Percentiles rank a stretch among this genome's conserved stretches.
These are phyloP conservation scores for Stephania japonica DNA, from an alignment of 164 flowering plant genomes.

Conservation along the genomic window DNA sequence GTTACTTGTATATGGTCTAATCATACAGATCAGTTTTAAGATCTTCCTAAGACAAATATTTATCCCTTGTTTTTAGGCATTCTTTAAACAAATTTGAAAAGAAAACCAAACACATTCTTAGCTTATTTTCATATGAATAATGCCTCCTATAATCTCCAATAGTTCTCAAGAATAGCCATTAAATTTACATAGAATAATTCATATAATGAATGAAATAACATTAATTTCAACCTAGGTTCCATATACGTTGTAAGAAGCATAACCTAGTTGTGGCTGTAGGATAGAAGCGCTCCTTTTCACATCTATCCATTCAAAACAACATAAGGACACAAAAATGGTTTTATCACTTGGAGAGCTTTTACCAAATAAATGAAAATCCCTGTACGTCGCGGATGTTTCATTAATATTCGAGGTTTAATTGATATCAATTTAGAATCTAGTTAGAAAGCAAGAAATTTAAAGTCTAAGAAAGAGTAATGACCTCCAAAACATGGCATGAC, in stretches of 20 bases:
- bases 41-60: too few relatives aligned
- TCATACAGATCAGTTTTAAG: too few relatives aligned
- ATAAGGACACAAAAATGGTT: not conserved
- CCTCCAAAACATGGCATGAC: constrained; percentile 62
- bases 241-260: not conserved
- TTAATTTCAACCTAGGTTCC: not conserved
- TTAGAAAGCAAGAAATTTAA: too few relatives aligned
- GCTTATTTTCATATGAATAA: too few relatives aligned
- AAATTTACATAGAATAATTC: not conserved
- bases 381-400: not conserved
- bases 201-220: not conserved
- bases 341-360: not conserved
- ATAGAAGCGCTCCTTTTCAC: not conserved
- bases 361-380: not conserved
- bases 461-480: constrained; percentile 22
- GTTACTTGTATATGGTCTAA: too few relatives aligned
- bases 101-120: too few relatives aligned
- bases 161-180: not conserved
- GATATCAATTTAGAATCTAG: not conserved
- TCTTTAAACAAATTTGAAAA: too few relatives aligned
- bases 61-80: too few relatives aligned
- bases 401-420: not conserved
- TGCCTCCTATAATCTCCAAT: too few relatives aligned
- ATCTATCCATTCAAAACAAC: not conserved
- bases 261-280: not conserved